A percentile compares a stretch with the other conserved stretches of the same genome.
Conservation (phyloP, 2,329 filamentous ascomycete genomes). For the Cercospora sojina region DNA sequence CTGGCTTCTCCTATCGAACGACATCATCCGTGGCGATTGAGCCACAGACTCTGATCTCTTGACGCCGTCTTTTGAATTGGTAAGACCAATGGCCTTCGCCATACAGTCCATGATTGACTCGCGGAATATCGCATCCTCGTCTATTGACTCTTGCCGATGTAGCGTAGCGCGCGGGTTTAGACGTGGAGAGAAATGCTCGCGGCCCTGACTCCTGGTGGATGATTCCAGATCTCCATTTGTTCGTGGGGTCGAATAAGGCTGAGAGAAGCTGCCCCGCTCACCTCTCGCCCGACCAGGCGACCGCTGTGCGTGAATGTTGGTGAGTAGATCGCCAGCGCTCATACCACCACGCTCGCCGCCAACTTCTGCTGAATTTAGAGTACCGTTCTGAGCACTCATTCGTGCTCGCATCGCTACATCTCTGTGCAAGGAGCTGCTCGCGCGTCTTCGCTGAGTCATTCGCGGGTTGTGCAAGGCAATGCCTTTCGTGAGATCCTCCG, state of each 20-base stretch:
- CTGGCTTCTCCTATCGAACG: slow-evolving; percentile 76
- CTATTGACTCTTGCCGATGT: slow-evolving; percentile 75
- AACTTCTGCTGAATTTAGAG: slow-evolving; percentile 21
- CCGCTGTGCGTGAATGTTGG: slow-evolving; percentile 71
- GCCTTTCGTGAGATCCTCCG: slow-evolving; percentile 82
- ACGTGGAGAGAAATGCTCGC: slow-evolving; percentile 43
- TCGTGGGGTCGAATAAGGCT: slow-evolving; percentile 46
- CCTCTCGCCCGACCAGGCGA: slow-evolving; percentile 52
- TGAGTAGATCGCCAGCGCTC: slow-evolving; percentile 67
- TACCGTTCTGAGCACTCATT: slow-evolving; percentile 39
- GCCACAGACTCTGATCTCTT: slow-evolving; percentile 74
- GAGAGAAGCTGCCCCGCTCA: slow-evolving; percentile 47
- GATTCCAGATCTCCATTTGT: slow-evolving; percentile 40
- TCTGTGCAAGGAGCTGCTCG: slow-evolving; percentile 72
- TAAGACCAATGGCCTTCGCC: slow-evolving; percentile 87
- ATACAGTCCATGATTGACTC: slow-evolving; percentile 92
- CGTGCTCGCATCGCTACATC: slow-evolving; percentile 71
- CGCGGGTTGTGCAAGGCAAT: slow-evolving; percentile 88
- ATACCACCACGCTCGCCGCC: slow-evolving; percentile 44
- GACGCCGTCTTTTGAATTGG: slow-evolving; percentile 63
- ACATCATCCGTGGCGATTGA: slow-evolving; percentile 78
- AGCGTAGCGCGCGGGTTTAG: slow-evolving; percentile 43
- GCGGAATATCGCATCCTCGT: slow-evolving; percentile 86
- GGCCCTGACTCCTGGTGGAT: slow-evolving; percentile 44
- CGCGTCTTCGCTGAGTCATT: slow-evolving; percentile 61